Base-by-base conservation (phyloP, 257 asterid species). In the Sherardia arvensis region DNA sequence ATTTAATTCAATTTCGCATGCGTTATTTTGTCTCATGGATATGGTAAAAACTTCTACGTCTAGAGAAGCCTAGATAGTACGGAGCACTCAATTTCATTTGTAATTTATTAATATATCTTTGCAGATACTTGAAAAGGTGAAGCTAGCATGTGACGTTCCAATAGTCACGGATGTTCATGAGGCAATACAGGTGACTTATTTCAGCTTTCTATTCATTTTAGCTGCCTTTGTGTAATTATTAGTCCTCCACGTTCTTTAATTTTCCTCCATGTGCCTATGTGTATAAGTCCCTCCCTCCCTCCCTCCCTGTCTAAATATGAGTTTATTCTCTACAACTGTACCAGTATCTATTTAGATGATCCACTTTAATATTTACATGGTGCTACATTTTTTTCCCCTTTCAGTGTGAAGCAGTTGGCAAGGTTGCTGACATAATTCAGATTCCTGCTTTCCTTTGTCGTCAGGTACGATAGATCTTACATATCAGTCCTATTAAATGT, bases 381-480 rank as follows among this genome's bases (percentile, higher is more conserved):
- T 3, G 6, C 49, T 3, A 43, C 58, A 38, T 45, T 17, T 20
- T 62, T 38, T 62, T 49, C n/a, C n/a, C n/a, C n/a, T n/a, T 0
- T 27, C 85, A 93, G 99, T 93, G 99, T 74, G 95, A 87, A 81
- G 97, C 97, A 38, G 96, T 93, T 71, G 97, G 99, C 68, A 85
- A 61, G 77, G 96, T 90, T 61, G 99, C 97, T 1, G 96, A 93
- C 76, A 87, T 93, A 70, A 90, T 93, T 71, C 99, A 93, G 82
- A 87, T 93, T 80, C 99, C 97, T 74, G 99, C 99, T 72, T 93
- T 93, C 73, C 80, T 93, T 57, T 90, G 99, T 77, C 86, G 96
- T 48, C 99, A 93, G 95, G 99, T 90, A 64, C 53, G 69, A 62
- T 57, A 33, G 36, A 18, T 40, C 57, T 32, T 6, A 36, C 7